Conservation (phyloP, 495 filamentous ascomycete genomes). For the Lophiostoma macrostomum region DNA sequence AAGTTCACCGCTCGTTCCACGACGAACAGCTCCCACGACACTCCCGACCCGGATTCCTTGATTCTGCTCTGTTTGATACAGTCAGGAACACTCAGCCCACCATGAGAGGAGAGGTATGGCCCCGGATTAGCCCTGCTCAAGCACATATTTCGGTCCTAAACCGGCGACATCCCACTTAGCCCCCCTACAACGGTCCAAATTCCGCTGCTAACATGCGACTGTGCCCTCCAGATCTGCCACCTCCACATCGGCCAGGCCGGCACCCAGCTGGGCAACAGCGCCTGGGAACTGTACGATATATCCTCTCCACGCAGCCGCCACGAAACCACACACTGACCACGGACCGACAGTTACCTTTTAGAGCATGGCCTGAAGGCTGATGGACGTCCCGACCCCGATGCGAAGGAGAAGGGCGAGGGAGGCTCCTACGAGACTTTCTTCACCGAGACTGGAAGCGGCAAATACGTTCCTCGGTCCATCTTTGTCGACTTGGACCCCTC, state of each 20-base stretch:
- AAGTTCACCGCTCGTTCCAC: conserved; percentile 23
- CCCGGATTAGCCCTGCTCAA: not conserved
- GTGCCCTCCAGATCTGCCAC: conserved; percentile 65
- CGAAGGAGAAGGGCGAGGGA: conserved; percentile 57
- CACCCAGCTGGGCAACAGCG: conserved; percentile 87
- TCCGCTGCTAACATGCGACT: conserved; percentile 17
- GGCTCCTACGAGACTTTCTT: conserved; percentile 90
- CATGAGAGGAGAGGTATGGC: conserved; percentile 34
- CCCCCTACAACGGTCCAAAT: conserved; percentile 5
- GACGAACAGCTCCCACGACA: conserved; percentile 4
- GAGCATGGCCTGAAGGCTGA: conserved; percentile 84
- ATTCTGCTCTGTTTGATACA: conserved; percentile 27
- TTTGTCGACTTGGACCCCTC: conserved; percentile 88
- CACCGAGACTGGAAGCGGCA: conserved; percentile 78
- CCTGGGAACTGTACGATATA: conserved; percentile 81
- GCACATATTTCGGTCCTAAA: no score
- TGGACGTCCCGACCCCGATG: conserved; percentile 64
- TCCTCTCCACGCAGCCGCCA: not conserved
- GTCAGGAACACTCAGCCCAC: conserved; percentile 8
- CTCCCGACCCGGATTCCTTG: not conserved
- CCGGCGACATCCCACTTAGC: not conserved
- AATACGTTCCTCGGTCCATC: conserved; percentile 88
- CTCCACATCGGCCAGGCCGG: conserved; percentile 93
- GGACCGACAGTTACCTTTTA: conserved; percentile 67
- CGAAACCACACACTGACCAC: conserved; percentile 11